Evolutionary conservation across 1,284 basidiomycete genomes (phyloP).

Genomic region (Vanrija pseudolonga): DNA sequence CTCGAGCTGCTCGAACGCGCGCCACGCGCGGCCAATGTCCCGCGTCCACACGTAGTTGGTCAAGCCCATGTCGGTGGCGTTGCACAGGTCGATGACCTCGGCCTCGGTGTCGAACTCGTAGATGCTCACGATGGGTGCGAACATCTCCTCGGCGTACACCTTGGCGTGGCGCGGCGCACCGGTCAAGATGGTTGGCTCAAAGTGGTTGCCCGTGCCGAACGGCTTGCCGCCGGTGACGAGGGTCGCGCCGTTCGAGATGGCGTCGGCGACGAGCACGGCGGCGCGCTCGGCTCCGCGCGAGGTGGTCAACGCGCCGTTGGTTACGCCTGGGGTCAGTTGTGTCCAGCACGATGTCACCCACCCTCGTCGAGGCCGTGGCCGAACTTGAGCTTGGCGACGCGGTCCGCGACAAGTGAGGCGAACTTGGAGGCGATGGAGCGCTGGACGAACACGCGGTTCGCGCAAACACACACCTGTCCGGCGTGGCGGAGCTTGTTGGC

Average conservation of each 20-base stretch:
- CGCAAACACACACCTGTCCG: conserved; percentile 67
- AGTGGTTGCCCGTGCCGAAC: conserved; percentile 58
- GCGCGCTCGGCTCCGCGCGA: conserved; percentile 77
- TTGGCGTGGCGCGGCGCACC: conserved; percentile 67
- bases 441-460: conserved; percentile 79
- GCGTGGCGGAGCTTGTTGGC: conserved; percentile 80
- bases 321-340: conserved; percentile 34
- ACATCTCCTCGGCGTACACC: conserved; percentile 72
- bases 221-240: conserved; percentile 77
- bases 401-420: conserved; percentile 21
- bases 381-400: conserved; percentile 74
- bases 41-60: conserved; percentile 87
- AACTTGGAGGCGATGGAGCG: conserved; percentile 33
- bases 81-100: conserved; percentile 78
- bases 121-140: conserved; percentile 61
- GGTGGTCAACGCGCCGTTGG: conserved; percentile 87
- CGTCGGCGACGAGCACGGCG: conserved; percentile 73
- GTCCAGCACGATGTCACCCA: conserved; percentile 1
- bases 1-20: conserved; percentile 87
- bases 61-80: conserved; percentile 74
- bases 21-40: conserved; percentile 81
- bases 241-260: conserved; percentile 72
- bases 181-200: conserved; percentile 75
- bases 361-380: conserved; percentile 75
- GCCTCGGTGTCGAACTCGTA: conserved; percentile 84